phyloP scores from a whole-genome alignment of 345 rosid genomes.

The Capsella bursapastoris region DNA sequence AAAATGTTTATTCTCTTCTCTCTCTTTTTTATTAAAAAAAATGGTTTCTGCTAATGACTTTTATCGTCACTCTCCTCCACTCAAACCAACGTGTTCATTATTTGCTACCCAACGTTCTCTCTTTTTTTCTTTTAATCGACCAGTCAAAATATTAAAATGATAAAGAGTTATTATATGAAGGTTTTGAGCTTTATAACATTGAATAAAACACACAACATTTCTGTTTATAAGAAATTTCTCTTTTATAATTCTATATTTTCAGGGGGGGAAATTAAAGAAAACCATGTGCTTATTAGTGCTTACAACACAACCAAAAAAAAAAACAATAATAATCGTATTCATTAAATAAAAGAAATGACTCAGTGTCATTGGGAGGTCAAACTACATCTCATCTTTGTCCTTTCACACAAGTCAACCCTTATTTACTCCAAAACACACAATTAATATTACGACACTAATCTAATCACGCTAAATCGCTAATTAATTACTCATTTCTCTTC shows the following conservation, averaged over 20 bases:
- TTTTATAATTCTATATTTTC: too few relatives aligned
- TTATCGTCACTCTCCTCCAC: too few relatives aligned
- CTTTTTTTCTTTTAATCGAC: too few relatives aligned
- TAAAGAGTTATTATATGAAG: not conserved
- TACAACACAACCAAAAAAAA: not conserved
- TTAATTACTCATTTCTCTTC: not conserved
- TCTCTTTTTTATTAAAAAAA: too few relatives aligned
- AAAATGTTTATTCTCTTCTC: too few relatives aligned
- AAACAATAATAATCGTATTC: constrained; percentile 8
- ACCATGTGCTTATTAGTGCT: constrained; percentile 12
- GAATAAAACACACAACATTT: not conserved
- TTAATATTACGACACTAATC: not conserved
- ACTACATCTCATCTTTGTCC: constrained; percentile 38
- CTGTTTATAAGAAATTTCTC: not conserved
- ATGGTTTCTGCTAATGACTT: too few relatives aligned
- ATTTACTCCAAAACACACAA: constrained; percentile 19
- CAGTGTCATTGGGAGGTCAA: constrained; percentile 26
- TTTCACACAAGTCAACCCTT: constrained; percentile 41
- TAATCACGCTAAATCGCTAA: constrained; percentile 15
- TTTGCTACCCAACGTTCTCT: too few relatives aligned
- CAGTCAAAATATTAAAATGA: not conserved
- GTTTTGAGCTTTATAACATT: not conserved
- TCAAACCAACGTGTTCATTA: too few relatives aligned
- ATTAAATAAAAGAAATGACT: constrained; percentile 17
- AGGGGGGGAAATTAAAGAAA: not conserved